These are phyloP conservation scores for Jatropha multifida DNA, from an alignment of 441 rosid genomes.

Conservation along the genomic window DNA sequence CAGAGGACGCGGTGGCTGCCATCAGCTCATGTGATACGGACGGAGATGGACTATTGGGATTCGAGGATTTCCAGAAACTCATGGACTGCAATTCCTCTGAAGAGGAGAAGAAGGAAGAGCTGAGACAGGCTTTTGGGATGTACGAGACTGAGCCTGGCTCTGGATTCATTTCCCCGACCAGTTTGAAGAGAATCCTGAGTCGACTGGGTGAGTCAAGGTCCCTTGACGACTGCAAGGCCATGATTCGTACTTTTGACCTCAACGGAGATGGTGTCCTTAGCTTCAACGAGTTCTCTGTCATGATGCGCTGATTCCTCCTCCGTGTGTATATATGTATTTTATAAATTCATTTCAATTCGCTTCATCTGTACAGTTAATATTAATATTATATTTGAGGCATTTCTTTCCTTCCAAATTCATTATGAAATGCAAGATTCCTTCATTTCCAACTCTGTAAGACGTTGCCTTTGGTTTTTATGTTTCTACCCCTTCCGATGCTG, in stretches of 20 bases:
- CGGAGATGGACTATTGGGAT: constrained; percentile 54
- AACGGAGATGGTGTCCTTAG: constrained; percentile 58
- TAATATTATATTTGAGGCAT: not conserved
- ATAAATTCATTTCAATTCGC: not conserved
- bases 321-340: not conserved
- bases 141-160: constrained; percentile 45
- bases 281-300: constrained; percentile 58
- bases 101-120: constrained; percentile 43
- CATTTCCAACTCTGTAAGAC: no score
- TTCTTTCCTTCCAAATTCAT: not conserved
- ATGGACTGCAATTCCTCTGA: constrained; percentile 38
- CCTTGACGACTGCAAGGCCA: constrained; percentile 45
- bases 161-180: constrained; percentile 49
- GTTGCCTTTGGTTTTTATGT: no score
- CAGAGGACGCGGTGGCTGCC: constrained; percentile 49
- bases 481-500: no score
- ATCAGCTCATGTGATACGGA: constrained; percentile 47
- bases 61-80: constrained; percentile 51
- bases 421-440: not conserved
- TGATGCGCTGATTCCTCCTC: constrained; percentile 39
- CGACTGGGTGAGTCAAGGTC: constrained; percentile 56
- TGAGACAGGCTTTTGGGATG: constrained; percentile 53
- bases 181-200: constrained; percentile 50
- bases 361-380: not conserved
- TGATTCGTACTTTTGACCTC: constrained; percentile 55